These are phyloP conservation scores for Sugiyamaella grinbergsii DNA, from an alignment of 1,139 yeast species.

Conservation along the genomic window DNA sequence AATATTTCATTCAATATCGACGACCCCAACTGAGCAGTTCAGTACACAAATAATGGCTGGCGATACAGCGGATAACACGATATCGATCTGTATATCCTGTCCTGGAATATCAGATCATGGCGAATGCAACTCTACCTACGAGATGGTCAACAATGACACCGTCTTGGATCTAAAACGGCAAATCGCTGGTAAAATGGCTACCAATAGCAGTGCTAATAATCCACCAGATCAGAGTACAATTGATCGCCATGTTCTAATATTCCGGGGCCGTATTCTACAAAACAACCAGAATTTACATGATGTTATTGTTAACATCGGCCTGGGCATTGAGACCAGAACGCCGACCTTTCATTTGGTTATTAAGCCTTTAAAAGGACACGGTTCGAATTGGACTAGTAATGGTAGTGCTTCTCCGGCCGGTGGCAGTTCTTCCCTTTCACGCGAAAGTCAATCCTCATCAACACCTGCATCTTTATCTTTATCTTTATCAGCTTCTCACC, in stretches of 20 bases:
- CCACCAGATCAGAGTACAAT: conserved; percentile 11
- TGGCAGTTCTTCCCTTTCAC: background rate
- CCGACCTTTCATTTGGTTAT: conserved; percentile 25
- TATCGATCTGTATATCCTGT: conserved; percentile 11
- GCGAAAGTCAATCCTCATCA: background rate
- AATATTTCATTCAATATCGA: too few relatives aligned
- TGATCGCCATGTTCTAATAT: conserved; percentile 24
- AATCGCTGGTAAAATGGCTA: conserved; percentile 14
- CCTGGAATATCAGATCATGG: conserved; percentile 16
- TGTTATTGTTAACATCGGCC: conserved; percentile 10
- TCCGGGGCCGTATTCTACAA: conserved; percentile 22
- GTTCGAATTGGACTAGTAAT: background rate
- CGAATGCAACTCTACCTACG: conserved; percentile 1
- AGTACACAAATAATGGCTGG: too few relatives aligned
- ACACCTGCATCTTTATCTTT: background rate
- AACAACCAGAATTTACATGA: conserved; percentile 19
- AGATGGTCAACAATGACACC: conserved; percentile 7
- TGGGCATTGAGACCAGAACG: conserved; percentile 3
- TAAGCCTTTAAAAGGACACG: conserved; percentile 14
- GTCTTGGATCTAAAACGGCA: conserved; percentile 20
- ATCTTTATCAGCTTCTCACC: background rate
- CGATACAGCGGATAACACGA: background rate
- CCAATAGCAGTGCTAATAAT: conserved; percentile 9
- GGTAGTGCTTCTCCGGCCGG: background rate
- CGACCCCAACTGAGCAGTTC: too few relatives aligned